phyloP scores from a whole-genome alignment of 345 rosid species.

The Nasturtium officinale region DNA sequence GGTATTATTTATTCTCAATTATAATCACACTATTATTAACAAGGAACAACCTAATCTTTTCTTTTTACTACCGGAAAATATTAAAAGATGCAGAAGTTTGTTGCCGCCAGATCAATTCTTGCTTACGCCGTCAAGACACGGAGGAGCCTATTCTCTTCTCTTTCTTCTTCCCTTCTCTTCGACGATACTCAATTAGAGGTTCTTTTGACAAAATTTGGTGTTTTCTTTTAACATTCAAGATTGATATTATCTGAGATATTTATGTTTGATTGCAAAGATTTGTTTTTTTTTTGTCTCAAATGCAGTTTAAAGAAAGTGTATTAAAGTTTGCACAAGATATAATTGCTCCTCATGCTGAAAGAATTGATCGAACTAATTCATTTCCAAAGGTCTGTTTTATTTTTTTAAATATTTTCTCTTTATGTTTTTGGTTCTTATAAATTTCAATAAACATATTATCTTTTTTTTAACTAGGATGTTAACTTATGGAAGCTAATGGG shows the following conservation, averaged over 20 bases:
- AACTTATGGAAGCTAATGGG: slow-evolving; percentile 97
- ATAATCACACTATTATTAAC: no score
- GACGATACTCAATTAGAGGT: slow-evolving; percentile 97
- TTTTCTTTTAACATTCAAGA: no score
- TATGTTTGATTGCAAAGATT: background rate
- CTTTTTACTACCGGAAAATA: background rate
- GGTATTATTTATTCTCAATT: background rate
- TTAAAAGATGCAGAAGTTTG: slow-evolving; percentile 53
- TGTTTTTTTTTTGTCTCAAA: background rate
- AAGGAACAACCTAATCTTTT: no score
- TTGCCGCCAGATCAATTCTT: slow-evolving; percentile 45
- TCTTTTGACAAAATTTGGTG: background rate
- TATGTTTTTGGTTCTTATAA: background rate
- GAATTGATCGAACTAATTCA: slow-evolving; percentile 70
- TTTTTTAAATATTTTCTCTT: no score
- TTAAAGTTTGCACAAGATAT: slow-evolving; percentile 75
- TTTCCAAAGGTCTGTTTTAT: slow-evolving; percentile 98
- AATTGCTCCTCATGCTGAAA: slow-evolving; percentile 76
- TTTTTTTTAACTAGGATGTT: slow-evolving; percentile 55
- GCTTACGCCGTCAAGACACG: slow-evolving; percentile 34
- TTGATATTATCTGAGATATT: no score
- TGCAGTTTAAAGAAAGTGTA: slow-evolving; percentile 90
- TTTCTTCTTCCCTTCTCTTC: slow-evolving; percentile 77
- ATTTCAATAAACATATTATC: background rate
- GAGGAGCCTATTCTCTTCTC: slow-evolving; percentile 48